These are phyloP conservation scores for Boehmeria nivea DNA, from an alignment of 306 rosid species.

Conservation along the genomic window DNA sequence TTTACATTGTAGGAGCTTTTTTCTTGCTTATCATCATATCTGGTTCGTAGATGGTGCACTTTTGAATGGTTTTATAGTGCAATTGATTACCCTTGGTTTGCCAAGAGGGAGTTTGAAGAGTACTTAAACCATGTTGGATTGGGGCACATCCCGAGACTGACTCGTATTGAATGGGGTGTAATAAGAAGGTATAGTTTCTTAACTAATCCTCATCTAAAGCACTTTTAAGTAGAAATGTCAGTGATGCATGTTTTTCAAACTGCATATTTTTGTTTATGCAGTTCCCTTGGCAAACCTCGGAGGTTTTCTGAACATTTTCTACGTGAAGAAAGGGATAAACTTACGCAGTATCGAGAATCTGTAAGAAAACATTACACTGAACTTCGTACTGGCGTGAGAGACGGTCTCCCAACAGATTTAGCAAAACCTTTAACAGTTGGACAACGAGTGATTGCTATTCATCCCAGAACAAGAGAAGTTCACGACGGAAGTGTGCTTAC, in stretches of 20 bases:
- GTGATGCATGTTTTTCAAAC: conserved; percentile 15
- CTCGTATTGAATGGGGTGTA: conserved; percentile 90
- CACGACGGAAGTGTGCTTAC: conserved; percentile 89
- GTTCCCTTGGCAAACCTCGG: conserved; percentile 96
- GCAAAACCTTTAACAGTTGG: conserved; percentile 89
- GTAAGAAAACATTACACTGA: conserved; percentile 80
- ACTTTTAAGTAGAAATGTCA: conserved; percentile 4
- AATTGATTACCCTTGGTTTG: conserved; percentile 91
- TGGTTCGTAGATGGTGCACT: conserved; percentile 72
- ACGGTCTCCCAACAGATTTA: conserved; percentile 94
- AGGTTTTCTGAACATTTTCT: conserved; percentile 85
- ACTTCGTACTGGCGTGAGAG: conserved; percentile 56
- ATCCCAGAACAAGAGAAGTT: conserved; percentile 85
- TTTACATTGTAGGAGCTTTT: conserved; percentile 32
- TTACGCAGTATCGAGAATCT: conserved; percentile 70
- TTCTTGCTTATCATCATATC: conserved; percentile 57
- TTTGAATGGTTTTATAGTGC: conserved; percentile 98
- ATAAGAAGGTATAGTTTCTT: conserved; percentile 58
- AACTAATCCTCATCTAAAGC: conserved; percentile 13
- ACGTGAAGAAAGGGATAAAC: conserved; percentile 71
- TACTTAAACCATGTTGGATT: conserved; percentile 94
- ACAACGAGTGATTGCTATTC: conserved; percentile 79
- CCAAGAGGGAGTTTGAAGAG: conserved; percentile 86
- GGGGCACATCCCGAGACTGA: conserved; percentile 75
- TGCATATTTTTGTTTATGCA: conserved; percentile 36